phyloP scores from a whole-genome alignment of 2,329 filamentous ascomycete species.

The Cladosporium colombiae region DNA sequence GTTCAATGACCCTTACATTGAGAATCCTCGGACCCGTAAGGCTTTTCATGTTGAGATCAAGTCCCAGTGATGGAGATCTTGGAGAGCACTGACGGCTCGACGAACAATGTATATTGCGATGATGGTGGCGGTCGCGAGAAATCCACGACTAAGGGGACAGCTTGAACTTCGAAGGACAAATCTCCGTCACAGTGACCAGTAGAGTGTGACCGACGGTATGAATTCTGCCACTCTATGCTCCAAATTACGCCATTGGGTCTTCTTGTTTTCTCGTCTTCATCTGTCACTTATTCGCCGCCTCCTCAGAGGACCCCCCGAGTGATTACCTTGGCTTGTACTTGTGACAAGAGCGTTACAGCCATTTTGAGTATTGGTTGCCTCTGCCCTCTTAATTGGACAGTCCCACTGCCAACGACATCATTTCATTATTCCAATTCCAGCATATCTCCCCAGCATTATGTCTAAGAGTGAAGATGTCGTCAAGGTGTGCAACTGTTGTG shows the following conservation, averaged over 20 bases:
- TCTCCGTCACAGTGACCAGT: neutral
- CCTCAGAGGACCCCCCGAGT: neutral
- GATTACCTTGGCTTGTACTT: neutral
- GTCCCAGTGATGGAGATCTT: neutral
- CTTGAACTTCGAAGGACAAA: neutral
- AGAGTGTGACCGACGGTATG: neutral
- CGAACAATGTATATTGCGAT: neutral
- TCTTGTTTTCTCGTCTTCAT: too few relatives aligned
- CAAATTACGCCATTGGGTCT: neutral
- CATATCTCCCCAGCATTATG: neutral
- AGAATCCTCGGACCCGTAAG: neutral
- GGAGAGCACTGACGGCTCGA: neutral
- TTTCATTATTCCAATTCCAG: neutral
- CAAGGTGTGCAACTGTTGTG: neutral
- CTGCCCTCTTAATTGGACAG: neutral
- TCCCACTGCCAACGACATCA: neutral
- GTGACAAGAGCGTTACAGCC: neutral
- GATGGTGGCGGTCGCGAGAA: neutral
- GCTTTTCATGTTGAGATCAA: neutral
- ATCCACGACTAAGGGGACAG: neutral
- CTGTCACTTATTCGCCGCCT: neutral
- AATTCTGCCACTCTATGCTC: neutral
- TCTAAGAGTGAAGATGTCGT: neutral
- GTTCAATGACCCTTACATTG: slow-evolving; percentile 18
- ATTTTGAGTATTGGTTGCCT: neutral